Percentiles rank a stretch among this genome's conserved stretches.
These are phyloP conservation scores for Diospyros kaki DNA, from an alignment of 148 eudicot genomes.

Conservation along the genomic window DNA sequence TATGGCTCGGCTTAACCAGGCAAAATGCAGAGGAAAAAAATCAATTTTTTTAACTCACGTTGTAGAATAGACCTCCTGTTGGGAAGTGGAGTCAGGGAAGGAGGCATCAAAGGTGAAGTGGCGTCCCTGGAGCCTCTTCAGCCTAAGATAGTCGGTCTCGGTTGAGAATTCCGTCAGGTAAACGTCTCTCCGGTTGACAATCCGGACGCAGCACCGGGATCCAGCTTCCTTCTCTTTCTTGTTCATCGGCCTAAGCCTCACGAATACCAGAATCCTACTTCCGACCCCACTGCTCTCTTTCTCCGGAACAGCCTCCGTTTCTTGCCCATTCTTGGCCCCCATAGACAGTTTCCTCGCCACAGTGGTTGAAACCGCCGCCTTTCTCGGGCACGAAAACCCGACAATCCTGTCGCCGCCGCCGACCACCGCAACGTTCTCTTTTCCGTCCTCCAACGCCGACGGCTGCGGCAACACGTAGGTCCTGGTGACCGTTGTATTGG, in stretches of 20 bases:
- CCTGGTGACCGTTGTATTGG: constrained; percentile 36
- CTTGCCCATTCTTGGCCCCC: constrained; percentile 38
- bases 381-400: constrained; percentile 54
- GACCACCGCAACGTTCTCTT: constrained; percentile 43
- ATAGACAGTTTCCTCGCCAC: constrained; percentile 70
- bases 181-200: constrained; percentile 68
- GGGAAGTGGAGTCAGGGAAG: constrained; percentile 65
- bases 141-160: constrained; percentile 74
- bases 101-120: constrained; percentile 88
- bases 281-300: constrained; percentile 19
- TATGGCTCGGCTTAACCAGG: too few species aligned
- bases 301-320: constrained; percentile 32
- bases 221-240: constrained; percentile 71
- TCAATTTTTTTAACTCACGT: constrained; percentile 48
- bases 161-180: constrained; percentile 67
- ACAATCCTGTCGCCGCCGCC: constrained; percentile 38
- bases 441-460: constrained; percentile 33
- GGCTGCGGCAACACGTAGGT: constrained; percentile 46
- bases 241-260: constrained; percentile 83
- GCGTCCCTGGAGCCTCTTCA: constrained; percentile 79
- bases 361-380: constrained; percentile 25
- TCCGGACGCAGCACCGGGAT: constrained; percentile 55
- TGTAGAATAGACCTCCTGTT: constrained; percentile 71
- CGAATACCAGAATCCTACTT: constrained; percentile 71
- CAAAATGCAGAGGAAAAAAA: too few species aligned